These are phyloP conservation scores for Podospora australis DNA, from an alignment of 495 filamentous ascomycete genomes.

Conservation along the genomic window DNA sequence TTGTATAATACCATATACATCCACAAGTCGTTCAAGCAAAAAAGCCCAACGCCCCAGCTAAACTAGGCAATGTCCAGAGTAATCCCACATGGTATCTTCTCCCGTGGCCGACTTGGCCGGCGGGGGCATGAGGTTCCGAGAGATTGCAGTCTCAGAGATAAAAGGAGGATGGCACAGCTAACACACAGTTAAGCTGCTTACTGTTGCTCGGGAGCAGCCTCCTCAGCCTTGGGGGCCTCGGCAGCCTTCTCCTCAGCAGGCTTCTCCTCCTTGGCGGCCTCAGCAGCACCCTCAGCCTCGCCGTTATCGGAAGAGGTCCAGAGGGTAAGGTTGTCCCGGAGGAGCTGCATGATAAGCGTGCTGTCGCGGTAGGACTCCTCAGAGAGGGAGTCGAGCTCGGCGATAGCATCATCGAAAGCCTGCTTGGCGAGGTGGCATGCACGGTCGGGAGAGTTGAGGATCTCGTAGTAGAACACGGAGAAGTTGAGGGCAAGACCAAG, in stretches of 20 bases:
- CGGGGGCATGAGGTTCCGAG: background rate
- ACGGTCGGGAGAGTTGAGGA: conserved; percentile 96
- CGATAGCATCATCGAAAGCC: conserved; percentile 98
- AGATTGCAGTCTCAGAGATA: conserved; percentile 2
- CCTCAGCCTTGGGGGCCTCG: conserved; percentile 46
- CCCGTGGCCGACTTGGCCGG: too few species aligned
- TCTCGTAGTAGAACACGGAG: conserved; percentile 99
- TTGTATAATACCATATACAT: conserved; percentile 18
- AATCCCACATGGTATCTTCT: too few species aligned
- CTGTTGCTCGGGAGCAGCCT: conserved; percentile 38
- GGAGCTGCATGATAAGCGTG: conserved; percentile 98
- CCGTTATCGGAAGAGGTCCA: conserved; percentile 96
- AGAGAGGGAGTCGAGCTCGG: conserved; percentile 95
- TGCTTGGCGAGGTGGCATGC: conserved; percentile 99
- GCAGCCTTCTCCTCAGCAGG: conserved; percentile 49
- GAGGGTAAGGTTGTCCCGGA: conserved; percentile 97
- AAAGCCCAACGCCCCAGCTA: conserved; percentile 5
- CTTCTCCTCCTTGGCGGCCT: conserved; percentile 59
- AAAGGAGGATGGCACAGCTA: conserved; percentile 9
- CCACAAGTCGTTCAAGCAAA: conserved; percentile 9
- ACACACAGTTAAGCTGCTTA: conserved; percentile 24
- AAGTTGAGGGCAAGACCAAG: conserved; percentile 98
- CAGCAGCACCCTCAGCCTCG: conserved; percentile 66
- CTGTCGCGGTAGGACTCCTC: conserved; percentile 99
- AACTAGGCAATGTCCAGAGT: background rate